Base-by-base conservation (phyloP, 495 filamentous ascomycete genomes). In the Hypoxylon fragiforme region DNA sequence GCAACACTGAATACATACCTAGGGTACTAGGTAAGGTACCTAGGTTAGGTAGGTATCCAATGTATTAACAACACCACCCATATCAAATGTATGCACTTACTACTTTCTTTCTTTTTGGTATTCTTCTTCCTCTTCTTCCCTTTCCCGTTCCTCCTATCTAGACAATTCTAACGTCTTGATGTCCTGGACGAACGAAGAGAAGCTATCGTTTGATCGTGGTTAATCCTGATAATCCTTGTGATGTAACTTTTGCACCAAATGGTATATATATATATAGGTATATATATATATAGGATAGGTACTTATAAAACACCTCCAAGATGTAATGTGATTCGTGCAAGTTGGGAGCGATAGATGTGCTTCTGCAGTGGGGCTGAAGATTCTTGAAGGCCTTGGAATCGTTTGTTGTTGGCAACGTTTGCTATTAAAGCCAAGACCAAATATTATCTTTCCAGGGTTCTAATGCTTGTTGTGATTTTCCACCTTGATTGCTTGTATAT, bases 341-440 rank as follows among this genome's bases (percentile, higher is more conserved):
- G 11, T 34, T 7, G 18, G 43, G 15, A 7, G 21, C n/a, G n/a
- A n/a, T n/a, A n/a, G n/a, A n/a, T n/a, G n/a, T n/a, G n/a, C n/a
- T n/a, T n/a, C n/a, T n/a, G n/a, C n/a, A n/a, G n/a, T n/a, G n/a
- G n/a, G n/a, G n/a, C n/a, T n/a, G n/a, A n/a, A n/a, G n/a, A n/a
- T n/a, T n/a, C n/a, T n/a, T n/a, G n/a, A n/a, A n/a, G n/a, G 31
- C 44, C 32, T 30, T 22, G 2, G 38, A 19, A 38, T 39, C 20
- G 26, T 24, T 26, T 46, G 9, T 59, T 48, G 38, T 59, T 44
- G 56, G 50, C 19, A 32, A 53, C 8, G 48, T 44, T 15, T 50
- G n/a, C 12, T 26, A 35, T 50, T 54, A 50, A 45, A 54, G 50
- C 57, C 57, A 54, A 60, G 50, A 15, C 50, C 44, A 26, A 7